phyloP scores from a whole-genome alignment of 176 grass and related monocot species.

The Calamus simplicifolius region DNA sequence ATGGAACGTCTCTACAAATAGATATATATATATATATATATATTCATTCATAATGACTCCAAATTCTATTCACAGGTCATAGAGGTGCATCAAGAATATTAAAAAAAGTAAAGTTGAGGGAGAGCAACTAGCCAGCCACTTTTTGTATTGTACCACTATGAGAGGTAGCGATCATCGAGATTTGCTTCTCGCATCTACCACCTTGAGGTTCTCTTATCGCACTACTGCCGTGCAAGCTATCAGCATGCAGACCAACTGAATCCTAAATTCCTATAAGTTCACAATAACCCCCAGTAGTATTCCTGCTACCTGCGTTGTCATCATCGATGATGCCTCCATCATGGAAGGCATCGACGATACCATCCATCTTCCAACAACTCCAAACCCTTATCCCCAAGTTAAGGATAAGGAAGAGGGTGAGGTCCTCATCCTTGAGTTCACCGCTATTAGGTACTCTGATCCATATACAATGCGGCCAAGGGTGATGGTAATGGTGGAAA shows the following conservation, averaged over 20 bases:
- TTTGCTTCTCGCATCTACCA: conserved; percentile 67
- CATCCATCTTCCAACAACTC: not conserved
- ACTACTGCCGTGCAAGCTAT: conserved; percentile 78
- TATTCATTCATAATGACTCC: too few relatives aligned
- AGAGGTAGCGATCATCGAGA: conserved; percentile 62
- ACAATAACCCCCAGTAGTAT: conserved; percentile 52
- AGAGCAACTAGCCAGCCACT: conserved; percentile 76
- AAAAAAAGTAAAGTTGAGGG: too few relatives aligned
- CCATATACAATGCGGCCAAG: not conserved
- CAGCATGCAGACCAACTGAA: conserved; percentile 73
- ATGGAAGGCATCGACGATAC: conserved; percentile 17
- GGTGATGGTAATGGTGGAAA: conserved; percentile 3
- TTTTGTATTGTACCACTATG: conserved; percentile 90
- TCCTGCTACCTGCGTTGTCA: conserved; percentile 8
- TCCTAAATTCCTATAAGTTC: conserved; percentile 72
- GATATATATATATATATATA: too few relatives aligned
- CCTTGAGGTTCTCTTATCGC: conserved; percentile 72
- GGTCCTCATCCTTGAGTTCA: conserved; percentile 59
- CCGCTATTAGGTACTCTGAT: conserved; percentile 16
- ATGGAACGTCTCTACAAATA: too few relatives aligned
- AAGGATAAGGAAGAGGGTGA: conserved; percentile 62
- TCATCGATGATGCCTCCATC: conserved; percentile 5
- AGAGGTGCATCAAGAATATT: too few relatives aligned
- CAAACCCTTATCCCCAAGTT: conserved; percentile 27
- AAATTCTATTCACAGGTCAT: too few relatives aligned